Base-by-base conservation (phyloP, 2,329 filamentous ascomycete species). In the Fusarium devonianum region DNA sequence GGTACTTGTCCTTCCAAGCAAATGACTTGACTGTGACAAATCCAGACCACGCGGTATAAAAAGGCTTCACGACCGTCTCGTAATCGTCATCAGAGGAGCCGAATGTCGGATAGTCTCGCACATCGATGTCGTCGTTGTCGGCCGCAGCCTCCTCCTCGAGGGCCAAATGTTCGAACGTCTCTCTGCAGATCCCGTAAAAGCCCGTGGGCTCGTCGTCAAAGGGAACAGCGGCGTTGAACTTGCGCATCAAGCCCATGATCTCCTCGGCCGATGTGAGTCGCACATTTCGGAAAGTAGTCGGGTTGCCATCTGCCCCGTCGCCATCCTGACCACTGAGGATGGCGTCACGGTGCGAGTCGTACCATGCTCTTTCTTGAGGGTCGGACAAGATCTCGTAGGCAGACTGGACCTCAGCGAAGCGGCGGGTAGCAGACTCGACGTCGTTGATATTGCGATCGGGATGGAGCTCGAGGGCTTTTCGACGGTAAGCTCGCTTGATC, bases 351-450 rank as follows among this genome's bases (percentile, higher is more conserved):
- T 99, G 94, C 3, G 92, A 92, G 73, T 99, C 93, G 75, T 99
- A 99, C 94, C 94, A 99, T 22, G 92, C 88, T 62, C 94, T 85
- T 71, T 99, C 94, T 69, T 99, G 93, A 9, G 92, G 86, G 70
- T 99, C 94, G 2, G 92, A 96, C 1, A 99, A 82, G n/a, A 99
- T 85, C 71, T 97, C 91, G 70, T 99, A 96, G 35, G 94, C 94
- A 25, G 92, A 83, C 71, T 97, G 93, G 19, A 97, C 81, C 68
- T 97, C 92, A 38, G 94, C 92, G 69, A 99, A 99, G 41, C 87
- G 85, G 60, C 79, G 83, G 2, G 94, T 99, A 3, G 93, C 87
- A 56, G 85, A 83, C 65, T 95, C 91, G 53, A 88, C 86, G 67
- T 97, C 87, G 64, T 89, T 87, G 69, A 89, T 87, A 71, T 99